phyloP scores from a whole-genome alignment of 148 eudicot genomes.

The Nepenthes gracilis region DNA sequence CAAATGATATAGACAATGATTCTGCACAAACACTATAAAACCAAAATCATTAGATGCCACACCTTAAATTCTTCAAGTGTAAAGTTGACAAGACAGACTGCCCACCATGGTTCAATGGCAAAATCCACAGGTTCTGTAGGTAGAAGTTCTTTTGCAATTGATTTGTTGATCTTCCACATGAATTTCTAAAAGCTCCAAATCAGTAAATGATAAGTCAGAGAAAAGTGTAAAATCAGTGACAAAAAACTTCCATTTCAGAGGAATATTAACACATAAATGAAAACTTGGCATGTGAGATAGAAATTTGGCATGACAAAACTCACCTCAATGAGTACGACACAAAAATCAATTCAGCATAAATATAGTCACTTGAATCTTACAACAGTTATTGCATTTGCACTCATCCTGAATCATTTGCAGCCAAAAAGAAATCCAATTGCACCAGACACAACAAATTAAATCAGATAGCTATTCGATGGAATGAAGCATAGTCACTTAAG shows the following conservation, averaged over 20 bases:
- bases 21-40: not conserved
- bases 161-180: conserved; percentile 98
- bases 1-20: not conserved
- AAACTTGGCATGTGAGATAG: not conserved
- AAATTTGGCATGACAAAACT: no score
- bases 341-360: no score
- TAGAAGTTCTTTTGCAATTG: conserved; percentile 90
- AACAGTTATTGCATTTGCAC: no score
- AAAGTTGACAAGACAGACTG: conserved; percentile 93
- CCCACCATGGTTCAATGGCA: conserved; percentile 97
- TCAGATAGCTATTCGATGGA: no score
- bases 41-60: conserved; percentile 8
- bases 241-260: not conserved
- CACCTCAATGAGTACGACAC: no score
- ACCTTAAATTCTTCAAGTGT: conserved; percentile 98
- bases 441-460: no score
- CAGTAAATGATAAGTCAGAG: conserved; percentile 16
- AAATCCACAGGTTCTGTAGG: conserved; percentile 86
- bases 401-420: no score
- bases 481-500: no score
- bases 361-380: no score
- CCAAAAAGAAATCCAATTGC: no score
- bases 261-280: not conserved
- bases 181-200: conserved; percentile 75
- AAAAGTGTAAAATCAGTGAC: not conserved